Base-by-base conservation (phyloP, 352 stramenopile species). In the Pythium myriotylum region DNA sequence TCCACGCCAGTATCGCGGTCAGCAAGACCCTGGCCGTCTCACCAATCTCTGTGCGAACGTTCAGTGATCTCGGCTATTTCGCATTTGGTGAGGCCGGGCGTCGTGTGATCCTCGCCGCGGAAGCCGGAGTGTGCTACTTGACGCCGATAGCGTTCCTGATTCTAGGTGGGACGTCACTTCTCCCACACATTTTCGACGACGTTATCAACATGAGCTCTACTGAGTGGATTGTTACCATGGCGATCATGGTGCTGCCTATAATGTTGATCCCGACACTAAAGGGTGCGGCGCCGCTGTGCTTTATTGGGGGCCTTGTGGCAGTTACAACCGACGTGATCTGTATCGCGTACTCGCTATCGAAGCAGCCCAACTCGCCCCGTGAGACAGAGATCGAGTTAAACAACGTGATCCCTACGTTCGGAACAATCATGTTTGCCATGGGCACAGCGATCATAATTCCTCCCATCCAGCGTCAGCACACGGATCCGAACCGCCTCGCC, bases 71-170 rank as follows among this genome's bases (percentile, higher is more conserved):
- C n/a, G 80, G 79, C 4, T 85, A 74, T 55, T 84, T 79, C 50
- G 82, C 75, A 3, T 91, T 82, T 54, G 82, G 79, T 12, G 66
- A 78, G 8, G 24, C 48, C 3, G 82, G 79, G 4, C 79, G 71
- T 4, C 71, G 71, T 22, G 61, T 89, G 3, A 68, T 91, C 24
- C 39, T 91, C 51, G 32, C 77, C 4, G 79, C 77, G 6, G 82
- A 91, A 56, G 78, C 79, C 9, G 73, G 72, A 14, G 77, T 76
- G 22, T 89, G 79, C 49, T 85, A 88, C 48, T 64, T 89, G 32
- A 87, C 73, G 16, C 82, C 82, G 24, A 87, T 91, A 35, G 82
- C 82, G 22, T 91, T 89, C 62, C 70, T 91, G 24, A 80, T 91
- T 54, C 57, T 91, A 2, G 79, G 77, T 1, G 79, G 82, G n/a